Percentiles rank a stretch among this genome's conserved stretches.
phyloP scores from a whole-genome alignment of 1,284 basidiomycete genomes.

The Phylloporus gajari region DNA sequence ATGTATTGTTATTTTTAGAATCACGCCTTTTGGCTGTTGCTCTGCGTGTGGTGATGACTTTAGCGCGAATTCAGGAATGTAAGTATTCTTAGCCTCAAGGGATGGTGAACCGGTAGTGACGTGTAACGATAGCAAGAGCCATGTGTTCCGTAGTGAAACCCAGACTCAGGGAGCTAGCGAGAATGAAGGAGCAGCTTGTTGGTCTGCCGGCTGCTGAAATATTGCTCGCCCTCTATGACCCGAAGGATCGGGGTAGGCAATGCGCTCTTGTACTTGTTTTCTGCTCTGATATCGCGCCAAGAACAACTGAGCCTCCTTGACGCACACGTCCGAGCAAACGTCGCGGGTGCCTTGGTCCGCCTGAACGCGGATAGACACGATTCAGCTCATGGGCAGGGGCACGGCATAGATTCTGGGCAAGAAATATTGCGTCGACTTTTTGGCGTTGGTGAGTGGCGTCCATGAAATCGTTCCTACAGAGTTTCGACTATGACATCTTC shows the following conservation, averaged over 20 bases:
- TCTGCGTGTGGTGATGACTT: conserved; percentile 29
- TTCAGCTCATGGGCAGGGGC: neutral
- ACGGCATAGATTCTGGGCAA: conserved; percentile 7
- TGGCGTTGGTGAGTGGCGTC: conserved; percentile 25
- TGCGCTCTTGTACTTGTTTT: neutral
- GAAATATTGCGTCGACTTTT: conserved; percentile 32
- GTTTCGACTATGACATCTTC: neutral
- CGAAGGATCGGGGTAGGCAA: conserved; percentile 10
- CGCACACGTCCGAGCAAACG: conserved; percentile 25
- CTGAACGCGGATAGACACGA: conserved; percentile 3
- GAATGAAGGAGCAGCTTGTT: conserved; percentile 30
- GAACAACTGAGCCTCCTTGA: conserved; percentile 17
- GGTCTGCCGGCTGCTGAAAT: conserved; percentile 36
- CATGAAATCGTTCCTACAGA: neutral
- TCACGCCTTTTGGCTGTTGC: conserved; percentile 21
- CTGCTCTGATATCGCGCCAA: too few species aligned
- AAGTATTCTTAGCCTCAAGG: neutral
- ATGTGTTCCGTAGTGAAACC: conserved; percentile 20
- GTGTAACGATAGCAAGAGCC: too few species aligned
- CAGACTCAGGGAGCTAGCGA: conserved; percentile 29
- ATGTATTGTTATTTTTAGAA: conserved; percentile 24
- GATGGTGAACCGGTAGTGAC: too few species aligned
- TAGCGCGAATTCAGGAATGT: conserved; percentile 28
- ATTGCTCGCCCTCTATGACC: conserved; percentile 24
- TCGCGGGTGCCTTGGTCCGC: conserved; percentile 23